These are phyloP conservation scores for Ramicandelaber brevisporus DNA, from an alignment of 192 early-diverging fungal species.

Conservation along the genomic window DNA sequence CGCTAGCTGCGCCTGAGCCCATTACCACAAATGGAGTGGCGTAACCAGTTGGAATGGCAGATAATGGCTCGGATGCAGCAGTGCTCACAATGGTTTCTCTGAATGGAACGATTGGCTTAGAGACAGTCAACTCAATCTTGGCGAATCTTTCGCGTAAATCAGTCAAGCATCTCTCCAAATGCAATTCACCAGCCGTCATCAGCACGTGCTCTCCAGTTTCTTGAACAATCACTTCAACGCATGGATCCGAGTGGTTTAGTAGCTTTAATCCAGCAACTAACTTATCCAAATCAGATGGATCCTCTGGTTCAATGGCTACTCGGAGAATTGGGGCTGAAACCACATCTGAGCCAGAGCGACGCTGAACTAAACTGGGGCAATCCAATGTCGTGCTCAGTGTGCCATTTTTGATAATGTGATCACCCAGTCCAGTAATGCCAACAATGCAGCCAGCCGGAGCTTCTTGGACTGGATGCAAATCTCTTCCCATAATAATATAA, in stretches of 20 bases:
- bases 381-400: constrained; percentile 51
- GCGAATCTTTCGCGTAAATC: constrained; percentile 89
- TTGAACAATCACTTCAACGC: constrained; percentile 73
- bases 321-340: constrained; percentile 75
- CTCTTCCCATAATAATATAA: constrained; percentile 94
- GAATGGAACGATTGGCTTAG: constrained; percentile 89
- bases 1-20: too few relatives aligned
- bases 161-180: constrained; percentile 83
- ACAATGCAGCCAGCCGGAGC: constrained; percentile 93
- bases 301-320: constrained; percentile 81
- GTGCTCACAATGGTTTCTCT: constrained; percentile 81
- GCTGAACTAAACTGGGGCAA: too few relatives aligned
- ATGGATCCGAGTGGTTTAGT: constrained; percentile 84
- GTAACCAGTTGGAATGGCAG: too few relatives aligned
- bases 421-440: constrained; percentile 73
- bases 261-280: constrained; percentile 66
- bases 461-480: constrained; percentile 50
- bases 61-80: too few relatives aligned
- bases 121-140: constrained; percentile 77
- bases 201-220: constrained; percentile 95
- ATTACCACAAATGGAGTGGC: too few relatives aligned
- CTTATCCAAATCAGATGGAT: constrained; percentile 68
- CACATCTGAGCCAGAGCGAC: too few relatives aligned
- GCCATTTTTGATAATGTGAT: constrained; percentile 79
- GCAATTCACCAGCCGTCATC: constrained; percentile 86